Evolutionary conservation across 2,329 filamentous ascomycete genomes (phyloP), one percentile per base, ranked within the genome.

Genomic region (Pseudogymnoascus sp.): DNA sequence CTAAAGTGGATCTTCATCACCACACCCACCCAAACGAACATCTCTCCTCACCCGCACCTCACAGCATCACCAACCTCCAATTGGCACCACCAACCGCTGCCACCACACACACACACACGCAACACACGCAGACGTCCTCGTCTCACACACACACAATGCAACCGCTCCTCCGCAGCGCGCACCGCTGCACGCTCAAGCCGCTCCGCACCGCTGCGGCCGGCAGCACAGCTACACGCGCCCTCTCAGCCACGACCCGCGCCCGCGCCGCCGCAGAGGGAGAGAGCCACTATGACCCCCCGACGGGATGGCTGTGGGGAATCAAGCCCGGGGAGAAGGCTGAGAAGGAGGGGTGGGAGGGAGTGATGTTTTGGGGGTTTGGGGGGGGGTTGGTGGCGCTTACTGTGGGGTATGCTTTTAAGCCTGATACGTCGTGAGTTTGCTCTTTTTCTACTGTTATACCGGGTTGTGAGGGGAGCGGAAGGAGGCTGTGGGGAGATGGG

Each of bases 281-380:
- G 56, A 67, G 69, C 70, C 89, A 92, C 75, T 99, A 92, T 78
- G 95, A 99, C 70, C 87, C 93, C 59, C 93, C 95, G 2, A 84
- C 82, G 63, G 95, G 95, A 72, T 97, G 92, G 91, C 86, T 99
- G 72, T 97, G 90, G 77, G 93, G 93, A 69, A 84, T 97, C 71
- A 93, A 92, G 82, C 95, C 95, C 37, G 93, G 93, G 67, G 91
- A 97, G 85, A 96, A 97, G 82, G 87, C 91, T 75, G 86, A 96
- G 83, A 90, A 91, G 77, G 95, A 99, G 80, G 95, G 93, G 61
- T 99, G 95, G 95, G 95, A 99, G 83, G 86, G 82, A 69, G 78
- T 92, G 63, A 93, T 89, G 81, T 88, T 88, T 75, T 90, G 90
- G 75, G 92, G 93, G 60, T 92, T 96, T 77, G 89, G 88, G 75